phyloP scores from a whole-genome alignment of 2,329 filamentous ascomycete species.

The Pseudogymnoascus sp. region DNA sequence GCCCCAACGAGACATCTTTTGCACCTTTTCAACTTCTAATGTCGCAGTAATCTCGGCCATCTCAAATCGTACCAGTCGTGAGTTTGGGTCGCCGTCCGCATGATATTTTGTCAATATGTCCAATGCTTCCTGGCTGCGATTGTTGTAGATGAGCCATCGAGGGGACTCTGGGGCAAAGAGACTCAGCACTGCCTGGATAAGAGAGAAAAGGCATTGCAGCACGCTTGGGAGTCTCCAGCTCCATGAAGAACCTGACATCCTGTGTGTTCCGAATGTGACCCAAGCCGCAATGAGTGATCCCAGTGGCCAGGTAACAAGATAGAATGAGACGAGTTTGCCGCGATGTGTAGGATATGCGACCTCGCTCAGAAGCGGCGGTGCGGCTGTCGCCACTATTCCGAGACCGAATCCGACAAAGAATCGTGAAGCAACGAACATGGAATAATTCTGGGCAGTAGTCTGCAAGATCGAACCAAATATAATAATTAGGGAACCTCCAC shows the following conservation, averaged over 20 bases:
- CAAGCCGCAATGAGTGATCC: constrained; percentile 20
- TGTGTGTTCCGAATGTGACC: constrained; percentile 17
- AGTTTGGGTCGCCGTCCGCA: constrained; percentile 39
- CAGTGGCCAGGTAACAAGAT: constrained; percentile 16
- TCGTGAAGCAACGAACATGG: constrained; percentile 18
- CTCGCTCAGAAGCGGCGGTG: constrained; percentile 15
- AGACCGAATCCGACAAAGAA: constrained; percentile 19
- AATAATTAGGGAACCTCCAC: constrained; percentile 24
- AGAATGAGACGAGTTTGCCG: constrained; percentile 7
- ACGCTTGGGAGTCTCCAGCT: constrained; percentile 40
- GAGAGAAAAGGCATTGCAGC: constrained; percentile 27
- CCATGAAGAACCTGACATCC: constrained; percentile 17
- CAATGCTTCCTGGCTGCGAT: constrained; percentile 29
- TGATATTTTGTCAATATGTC: constrained; percentile 39
- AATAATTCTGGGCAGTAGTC: constrained; percentile 18
- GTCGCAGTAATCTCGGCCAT: constrained; percentile 30
- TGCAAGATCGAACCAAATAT: constrained; percentile 27
- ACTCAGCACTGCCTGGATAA: constrained; percentile 11
- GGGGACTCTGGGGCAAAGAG: constrained; percentile 32
- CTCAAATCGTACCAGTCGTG: constrained; percentile 29
- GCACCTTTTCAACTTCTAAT: constrained; percentile 33
- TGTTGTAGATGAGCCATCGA: constrained; percentile 31
- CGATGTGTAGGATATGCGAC: constrained; percentile 15
- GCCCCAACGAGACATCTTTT: constrained; percentile 26
- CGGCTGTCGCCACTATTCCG: constrained; percentile 15